These are phyloP conservation scores for Abelmoschus esculentus DNA, from an alignment of 345 rosid genomes.

Conservation along the genomic window DNA sequence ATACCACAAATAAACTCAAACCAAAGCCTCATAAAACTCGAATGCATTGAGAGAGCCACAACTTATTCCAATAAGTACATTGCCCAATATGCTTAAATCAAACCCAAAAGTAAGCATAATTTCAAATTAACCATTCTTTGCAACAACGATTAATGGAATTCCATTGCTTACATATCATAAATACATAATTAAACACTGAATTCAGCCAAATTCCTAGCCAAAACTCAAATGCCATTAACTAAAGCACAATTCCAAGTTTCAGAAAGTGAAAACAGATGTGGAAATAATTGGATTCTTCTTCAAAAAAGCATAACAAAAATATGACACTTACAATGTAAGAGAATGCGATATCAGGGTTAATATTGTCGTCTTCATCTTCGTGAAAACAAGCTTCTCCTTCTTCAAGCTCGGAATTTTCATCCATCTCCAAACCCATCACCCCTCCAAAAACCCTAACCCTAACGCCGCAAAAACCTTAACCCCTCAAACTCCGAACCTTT, in stretches of 20 bases:
- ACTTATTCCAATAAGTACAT: not conserved
- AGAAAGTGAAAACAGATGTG: not conserved
- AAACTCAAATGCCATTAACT: slow-evolving; percentile 10
- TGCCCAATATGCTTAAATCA: not conserved
- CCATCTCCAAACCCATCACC: slow-evolving; percentile 26
- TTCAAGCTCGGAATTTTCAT: slow-evolving; percentile 52
- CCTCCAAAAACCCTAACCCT: slow-evolving; percentile 15
- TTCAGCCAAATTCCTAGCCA: slow-evolving; percentile 2
- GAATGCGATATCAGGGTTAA: slow-evolving; percentile 54
- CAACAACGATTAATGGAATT: not conserved
- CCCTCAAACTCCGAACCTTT: slow-evolving; percentile 15
- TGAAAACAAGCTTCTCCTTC: slow-evolving; percentile 61
- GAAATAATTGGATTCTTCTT: slow-evolving; percentile 2
- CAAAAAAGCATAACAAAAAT: not conserved
- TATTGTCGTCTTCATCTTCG: slow-evolving; percentile 19
- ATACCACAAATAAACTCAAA: not conserved
- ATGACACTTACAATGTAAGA: slow-evolving; percentile 67
- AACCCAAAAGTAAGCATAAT: not conserved
- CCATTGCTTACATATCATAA: slow-evolving; percentile 4
- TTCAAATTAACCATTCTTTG: not conserved
- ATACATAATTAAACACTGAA: slow-evolving; percentile 1
- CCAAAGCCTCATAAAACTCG: not conserved
- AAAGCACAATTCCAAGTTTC: slow-evolving; percentile 6
- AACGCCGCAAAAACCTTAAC: not conserved
- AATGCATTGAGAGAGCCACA: not conserved